Base-by-base conservation (phyloP, 768 basidiomycete species). In the Suillus plorans region DNA sequence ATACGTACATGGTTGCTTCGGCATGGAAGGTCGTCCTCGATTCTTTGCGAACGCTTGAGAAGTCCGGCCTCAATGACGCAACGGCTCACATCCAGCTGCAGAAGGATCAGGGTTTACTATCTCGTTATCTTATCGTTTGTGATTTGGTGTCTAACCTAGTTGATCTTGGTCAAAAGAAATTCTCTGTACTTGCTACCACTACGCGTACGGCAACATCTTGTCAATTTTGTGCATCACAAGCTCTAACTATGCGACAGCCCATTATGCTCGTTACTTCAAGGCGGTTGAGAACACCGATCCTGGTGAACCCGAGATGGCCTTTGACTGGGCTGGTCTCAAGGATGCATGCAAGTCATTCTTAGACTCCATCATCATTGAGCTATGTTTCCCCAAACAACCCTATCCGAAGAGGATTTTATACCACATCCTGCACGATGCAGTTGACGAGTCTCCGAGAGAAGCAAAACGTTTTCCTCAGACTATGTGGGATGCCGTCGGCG, bases 301-400 rank as follows among this genome's bases (percentile, higher is more conserved):
- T 0, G 80, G 80, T 18, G 83, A 86, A 41, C 75, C 80, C 14
- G 86, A 86, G 66, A 80, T 87, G 52, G 77, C 83, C 13, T 94
- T 95, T 72, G 88, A 91, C 69, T 88, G 85, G 85, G 77, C 67
- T 8, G 82, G 82, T 60, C 75, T 91, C 66, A 85, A 86, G 68
- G 80, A 81, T 37, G 88, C 88, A 25, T 86, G 89, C 69, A 82
- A 83, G 69, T 94, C 93, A 4, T 93, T 92, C 77, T 75, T 94
- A 58, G 92, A 94, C 74, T 92, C 91, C 0, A 90, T 94, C 64
- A 84, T 95, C 66, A 85, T 94, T 64, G 93, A 95, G 72, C 76
- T 95, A 7, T 91, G 89, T 70, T 88, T 94, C 67, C 92, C 93
- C 6, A 78, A 80, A 56, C 87, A 87, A 3, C 79, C 81, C 0